A percentile compares a stretch with the other conserved stretches of the same genome.
These are phyloP conservation scores for Blastobotrys arbuscula DNA, from an alignment of 1,139 yeast genomes.

Conservation along the genomic window DNA sequence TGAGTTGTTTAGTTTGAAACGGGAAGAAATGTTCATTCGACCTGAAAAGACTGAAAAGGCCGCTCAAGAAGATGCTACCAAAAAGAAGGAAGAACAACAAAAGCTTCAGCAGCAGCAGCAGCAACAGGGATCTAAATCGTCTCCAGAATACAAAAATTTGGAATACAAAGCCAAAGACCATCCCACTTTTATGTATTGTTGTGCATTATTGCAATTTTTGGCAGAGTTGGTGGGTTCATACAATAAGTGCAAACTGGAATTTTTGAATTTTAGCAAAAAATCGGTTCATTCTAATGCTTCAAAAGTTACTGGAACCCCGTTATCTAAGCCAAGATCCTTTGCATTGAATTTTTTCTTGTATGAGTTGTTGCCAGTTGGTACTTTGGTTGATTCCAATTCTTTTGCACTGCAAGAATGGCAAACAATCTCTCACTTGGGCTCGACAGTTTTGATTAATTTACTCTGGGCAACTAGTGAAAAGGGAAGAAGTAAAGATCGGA, in stretches of 20 bases:
- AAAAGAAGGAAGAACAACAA: conserved; percentile 11
- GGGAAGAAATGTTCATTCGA: conserved; percentile 28
- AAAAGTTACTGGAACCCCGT: conserved; percentile 11
- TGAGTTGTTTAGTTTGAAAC: conserved; percentile 50
- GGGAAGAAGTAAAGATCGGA: conserved; percentile 26
- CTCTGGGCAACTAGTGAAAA: conserved; percentile 54
- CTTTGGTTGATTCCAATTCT: conserved; percentile 29
- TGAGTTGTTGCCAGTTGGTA: conserved; percentile 59
- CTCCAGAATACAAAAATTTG: not conserved
- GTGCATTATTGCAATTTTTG: conserved; percentile 61
- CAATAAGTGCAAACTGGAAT: conserved; percentile 74
- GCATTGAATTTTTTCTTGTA: conserved; percentile 73
- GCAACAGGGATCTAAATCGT: not conserved
- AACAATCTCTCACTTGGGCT: conserved; percentile 48
- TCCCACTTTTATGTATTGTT: conserved; percentile 54
- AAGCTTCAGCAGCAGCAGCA: not conserved
- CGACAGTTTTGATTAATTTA: conserved; percentile 36
- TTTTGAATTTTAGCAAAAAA: conserved; percentile 69
- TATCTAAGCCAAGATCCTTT: conserved; percentile 61
- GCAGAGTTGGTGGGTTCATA: conserved; percentile 75
- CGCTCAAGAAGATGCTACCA: conserved; percentile 19
- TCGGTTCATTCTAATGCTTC: conserved; percentile 21
- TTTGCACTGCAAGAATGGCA: conserved; percentile 25
- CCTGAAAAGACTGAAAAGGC: conserved; percentile 24
- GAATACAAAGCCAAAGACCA: conserved; percentile 34